Percentiles rank a stretch among this genome's conserved stretches.
Evolutionary conservation across 305 asterid species (phyloP).

Genomic region (Andrographis paniculata): DNA sequence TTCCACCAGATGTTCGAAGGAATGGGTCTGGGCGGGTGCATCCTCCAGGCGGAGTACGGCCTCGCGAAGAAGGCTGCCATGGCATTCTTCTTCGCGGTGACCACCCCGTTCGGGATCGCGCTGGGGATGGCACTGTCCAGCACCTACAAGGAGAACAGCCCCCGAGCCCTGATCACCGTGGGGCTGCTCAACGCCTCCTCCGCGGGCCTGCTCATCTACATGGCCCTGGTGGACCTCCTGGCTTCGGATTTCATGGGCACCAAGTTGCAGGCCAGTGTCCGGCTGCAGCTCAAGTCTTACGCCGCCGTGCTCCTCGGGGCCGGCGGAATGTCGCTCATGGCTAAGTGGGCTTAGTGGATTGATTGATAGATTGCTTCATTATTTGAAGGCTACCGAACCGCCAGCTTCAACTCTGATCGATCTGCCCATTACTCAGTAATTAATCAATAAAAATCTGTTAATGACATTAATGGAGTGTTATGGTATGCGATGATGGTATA

Average conservation of each 20-base stretch:
- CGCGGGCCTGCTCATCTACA: constrained; percentile 42
- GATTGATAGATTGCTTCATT: too few species aligned
- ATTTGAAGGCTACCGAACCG: too few species aligned
- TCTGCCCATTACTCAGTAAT: too few species aligned
- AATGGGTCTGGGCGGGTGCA: constrained; percentile 89
- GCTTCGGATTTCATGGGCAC: constrained; percentile 68
- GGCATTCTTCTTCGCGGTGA: constrained; percentile 61
- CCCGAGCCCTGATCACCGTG: constrained; percentile 29
- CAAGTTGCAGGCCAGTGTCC: constrained; percentile 42
- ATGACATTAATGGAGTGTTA: too few species aligned
- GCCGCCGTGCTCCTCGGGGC: constrained; percentile 47
- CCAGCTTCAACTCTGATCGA: too few species aligned
- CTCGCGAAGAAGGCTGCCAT: constrained; percentile 34
- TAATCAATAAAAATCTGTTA: too few species aligned
- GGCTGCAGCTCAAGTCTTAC: constrained; percentile 35
- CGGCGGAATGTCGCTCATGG: constrained; percentile 74
- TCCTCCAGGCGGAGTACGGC: constrained; percentile 49
- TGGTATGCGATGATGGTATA: too few species aligned
- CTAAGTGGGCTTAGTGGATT: constrained; percentile 63
- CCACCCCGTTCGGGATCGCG: constrained; percentile 73
- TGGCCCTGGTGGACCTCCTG: constrained; percentile 67
- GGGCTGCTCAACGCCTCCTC: constrained; percentile 49
- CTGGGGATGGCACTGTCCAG: constrained; percentile 39
- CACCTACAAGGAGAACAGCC: constrained; percentile 44
- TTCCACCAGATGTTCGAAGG: constrained; percentile 91